phyloP scores from a whole-genome alignment of 257 asterid genomes.

The Solanum paucissectum region DNA sequence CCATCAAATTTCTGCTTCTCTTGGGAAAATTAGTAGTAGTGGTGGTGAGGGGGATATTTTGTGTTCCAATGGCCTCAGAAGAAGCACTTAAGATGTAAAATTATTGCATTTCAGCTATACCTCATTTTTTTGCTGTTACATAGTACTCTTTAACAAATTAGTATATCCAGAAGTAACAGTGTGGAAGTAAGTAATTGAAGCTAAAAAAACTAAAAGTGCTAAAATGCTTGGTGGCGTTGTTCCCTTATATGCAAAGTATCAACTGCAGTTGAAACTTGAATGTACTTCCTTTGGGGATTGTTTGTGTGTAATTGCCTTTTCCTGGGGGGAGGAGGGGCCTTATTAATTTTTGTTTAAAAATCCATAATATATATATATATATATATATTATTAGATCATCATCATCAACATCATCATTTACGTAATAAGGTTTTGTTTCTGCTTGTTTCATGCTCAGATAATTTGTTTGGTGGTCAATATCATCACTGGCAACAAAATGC shows the following conservation, averaged over 20 bases:
- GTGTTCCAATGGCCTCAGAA: neutral
- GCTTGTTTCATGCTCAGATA: conserved; percentile 20
- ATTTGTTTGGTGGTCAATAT: conserved; percentile 18
- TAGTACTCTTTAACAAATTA: neutral
- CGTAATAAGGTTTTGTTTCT: neutral
- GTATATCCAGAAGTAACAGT: neutral
- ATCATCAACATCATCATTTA: neutral
- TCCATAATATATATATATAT: neutral
- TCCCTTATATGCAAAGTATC: neutral
- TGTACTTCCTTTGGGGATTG: neutral
- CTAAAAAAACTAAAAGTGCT: neutral
- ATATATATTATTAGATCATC: too few relatives aligned
- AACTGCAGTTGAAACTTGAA: neutral
- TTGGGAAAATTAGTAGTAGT: neutral
- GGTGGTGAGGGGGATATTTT: neutral
- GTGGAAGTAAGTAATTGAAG: neutral
- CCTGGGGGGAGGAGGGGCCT: neutral
- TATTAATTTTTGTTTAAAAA: neutral
- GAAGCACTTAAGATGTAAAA: neutral
- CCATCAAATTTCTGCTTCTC: neutral
- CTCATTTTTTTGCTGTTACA: neutral
- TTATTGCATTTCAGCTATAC: neutral
- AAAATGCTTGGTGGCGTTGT: neutral
- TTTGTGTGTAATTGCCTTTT: neutral
- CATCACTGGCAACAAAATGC: conserved; percentile 24